Base-by-base conservation (phyloP, 2,329 filamentous ascomycete genomes). In the Tolypocladium ophioglossoides region DNA sequence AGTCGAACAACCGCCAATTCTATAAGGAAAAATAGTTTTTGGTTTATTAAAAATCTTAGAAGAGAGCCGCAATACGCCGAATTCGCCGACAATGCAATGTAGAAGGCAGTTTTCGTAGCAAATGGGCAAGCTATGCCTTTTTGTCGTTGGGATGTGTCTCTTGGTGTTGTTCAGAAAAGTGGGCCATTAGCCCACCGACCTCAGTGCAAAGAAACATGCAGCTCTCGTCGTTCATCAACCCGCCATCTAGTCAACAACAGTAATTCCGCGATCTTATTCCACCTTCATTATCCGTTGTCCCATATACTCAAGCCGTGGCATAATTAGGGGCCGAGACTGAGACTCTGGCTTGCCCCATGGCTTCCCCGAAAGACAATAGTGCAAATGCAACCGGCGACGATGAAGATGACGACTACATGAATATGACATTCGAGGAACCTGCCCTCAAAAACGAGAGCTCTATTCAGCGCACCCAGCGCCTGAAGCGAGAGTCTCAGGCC, bases 351-450 rank as follows among this genome's bases (percentile, higher is more conserved):
- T 48, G 24, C 27, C 18, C 11, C 27, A 63, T 62, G 58, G 57
- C 51, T 14, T 34, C 40, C 8, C 50, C 54, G 16, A 54, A 58
- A 32, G 52, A 55, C 7, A 56, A 55, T 4, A 56, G 55, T 51
- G 58, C 56, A 48, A 52, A 52, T 18, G 56, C 57, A 41, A 53
- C 59, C 10, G 61, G 12, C 14, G 76, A 78, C 3, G 87, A 89
- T 8, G 89, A 91, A 22, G 89, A 91, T 58, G 91, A 96, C 59
- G 94, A 99, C 71, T 97, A 99, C 77, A 95, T 99, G 87, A 90
- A 86, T 63, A 97, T 99, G 92, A 78, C 85, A 16, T 91, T 99
- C 66, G 78, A 82, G 20, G 88, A 95, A 32, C 66, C 79, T 72
- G 64, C 76, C 68, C 67, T 81, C 72, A 70, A 73, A 72, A 68